phyloP scores from a whole-genome alignment of 139 green algal species.

The Closterium sp. region DNA sequence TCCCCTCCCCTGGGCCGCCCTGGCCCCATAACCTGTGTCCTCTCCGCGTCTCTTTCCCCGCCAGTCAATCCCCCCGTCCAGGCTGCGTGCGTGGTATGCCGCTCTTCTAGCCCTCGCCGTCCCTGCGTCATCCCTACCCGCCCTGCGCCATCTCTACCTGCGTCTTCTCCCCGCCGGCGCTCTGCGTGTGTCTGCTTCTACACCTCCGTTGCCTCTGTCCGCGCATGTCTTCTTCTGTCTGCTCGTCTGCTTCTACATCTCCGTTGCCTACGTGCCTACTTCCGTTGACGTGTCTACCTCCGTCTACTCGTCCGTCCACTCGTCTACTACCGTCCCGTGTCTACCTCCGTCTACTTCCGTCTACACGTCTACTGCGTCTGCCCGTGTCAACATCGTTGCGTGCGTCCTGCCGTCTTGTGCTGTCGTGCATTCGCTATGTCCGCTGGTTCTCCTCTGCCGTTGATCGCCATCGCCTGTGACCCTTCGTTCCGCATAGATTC shows the following conservation, averaged over 20 bases:
- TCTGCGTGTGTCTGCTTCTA: neutral
- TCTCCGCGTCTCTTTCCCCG: neutral
- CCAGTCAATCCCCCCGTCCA: neutral
- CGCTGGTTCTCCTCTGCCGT: no score
- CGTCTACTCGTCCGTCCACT: neutral
- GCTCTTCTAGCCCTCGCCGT: neutral
- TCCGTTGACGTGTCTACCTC: neutral
- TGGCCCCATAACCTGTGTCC: neutral
- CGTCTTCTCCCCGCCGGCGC: neutral
- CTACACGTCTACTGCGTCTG: no score
- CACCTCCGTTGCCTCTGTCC: neutral
- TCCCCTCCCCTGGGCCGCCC: no score
- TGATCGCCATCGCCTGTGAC: no score
- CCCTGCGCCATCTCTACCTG: neutral
- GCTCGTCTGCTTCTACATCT: no score
- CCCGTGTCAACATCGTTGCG: neutral
- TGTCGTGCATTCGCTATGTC: no score
- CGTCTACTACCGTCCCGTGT: no score
- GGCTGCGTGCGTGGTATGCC: neutral
- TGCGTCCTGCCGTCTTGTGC: no score
- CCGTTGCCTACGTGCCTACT: neutral
- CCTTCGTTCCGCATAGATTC: no score
- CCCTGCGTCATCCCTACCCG: neutral
- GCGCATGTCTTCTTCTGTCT: neutral
- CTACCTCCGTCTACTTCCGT: no score